A percentile compares a stretch with the other conserved stretches of the same genome.
phyloP scores from a whole-genome alignment of 805 yeast species.

The Saccharomyces paradoxus region DNA sequence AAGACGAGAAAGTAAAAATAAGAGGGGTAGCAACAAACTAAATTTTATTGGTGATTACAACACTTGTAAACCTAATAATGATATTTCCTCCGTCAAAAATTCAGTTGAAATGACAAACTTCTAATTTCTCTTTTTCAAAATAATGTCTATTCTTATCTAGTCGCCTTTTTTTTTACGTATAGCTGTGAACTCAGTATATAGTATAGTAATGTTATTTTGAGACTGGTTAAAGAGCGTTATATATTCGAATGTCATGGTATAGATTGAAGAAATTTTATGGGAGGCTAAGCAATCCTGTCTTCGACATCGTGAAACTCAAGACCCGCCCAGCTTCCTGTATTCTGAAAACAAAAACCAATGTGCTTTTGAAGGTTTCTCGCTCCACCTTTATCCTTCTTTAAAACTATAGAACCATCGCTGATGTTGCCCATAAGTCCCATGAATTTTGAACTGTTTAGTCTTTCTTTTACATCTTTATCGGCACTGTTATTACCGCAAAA shows the following conservation, averaged over 20 bases:
- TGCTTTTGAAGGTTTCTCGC: background rate
- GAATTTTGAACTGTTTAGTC: slow-evolving; percentile 21
- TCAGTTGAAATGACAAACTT: slow-evolving; percentile 8
- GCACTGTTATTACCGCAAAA: slow-evolving; percentile 2
- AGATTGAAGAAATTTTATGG: background rate
- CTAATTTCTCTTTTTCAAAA: background rate
- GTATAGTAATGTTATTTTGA: background rate
- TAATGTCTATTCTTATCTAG: background rate
- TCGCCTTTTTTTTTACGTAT: background rate
- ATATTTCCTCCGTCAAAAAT: background rate
- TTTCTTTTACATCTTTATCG: background rate
- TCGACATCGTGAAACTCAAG: background rate
- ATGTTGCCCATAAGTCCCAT: slow-evolving; percentile 22
- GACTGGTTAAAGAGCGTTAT: background rate
- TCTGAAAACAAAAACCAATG: background rate
- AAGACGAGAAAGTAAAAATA: background rate
- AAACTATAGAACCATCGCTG: slow-evolving; percentile 20
- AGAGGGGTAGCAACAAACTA: background rate
- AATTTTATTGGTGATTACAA: background rate
- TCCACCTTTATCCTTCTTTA: slow-evolving; percentile 6
- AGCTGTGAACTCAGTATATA: background rate
- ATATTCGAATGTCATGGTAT: background rate
- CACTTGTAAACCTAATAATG: background rate
- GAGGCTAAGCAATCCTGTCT: background rate
- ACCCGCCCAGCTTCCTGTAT: background rate